Evolutionary conservation across 2,329 filamentous ascomycete species (phyloP), one percentile per base, ranked within the genome.

Genomic region (Dendryphion nanum): DNA sequence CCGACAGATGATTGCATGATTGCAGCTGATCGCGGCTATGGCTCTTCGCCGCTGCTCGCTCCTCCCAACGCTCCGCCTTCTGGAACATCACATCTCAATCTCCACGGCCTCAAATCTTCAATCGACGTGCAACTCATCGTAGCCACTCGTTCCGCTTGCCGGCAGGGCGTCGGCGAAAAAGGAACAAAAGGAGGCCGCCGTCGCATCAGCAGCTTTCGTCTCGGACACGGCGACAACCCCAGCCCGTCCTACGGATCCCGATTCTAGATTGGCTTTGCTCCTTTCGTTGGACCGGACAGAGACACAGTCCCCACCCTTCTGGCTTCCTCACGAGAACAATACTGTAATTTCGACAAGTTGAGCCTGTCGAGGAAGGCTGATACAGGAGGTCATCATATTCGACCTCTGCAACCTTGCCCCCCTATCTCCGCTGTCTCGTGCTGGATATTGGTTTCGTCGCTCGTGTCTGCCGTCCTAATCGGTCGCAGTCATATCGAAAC

Each of bases 231-330:
- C 40, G 33, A 48, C 40, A 26, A 18, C 33, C 30, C 44, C 43
- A 36, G 41, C 28, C 44, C 46, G 38, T 45, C 44, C 35, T 45
- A 50, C 50, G 50, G 50, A 51, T 43, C 46, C 56, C 53, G 50
- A 53, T 50, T 57, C 54, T 51, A 60, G 57, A 60, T 53, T 55
- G 51, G 45, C 38, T 46, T 44, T 53, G 48, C 47, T 44, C 51
- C 50, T 43, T 49, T 38, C 48, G 59, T 57, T 53, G 54, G 51
- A 60, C 54, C 47, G 44, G 43, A 50, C 26, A 50, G 40, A 50
- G 52, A 63, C 53, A 56, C 31, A 3, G 49, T 55, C 56, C 55
- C 55, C 54, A 58, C 57, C 50, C 38, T 48, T 47, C 55, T 50
- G 35, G 35, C 16, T 29, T 37, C 42, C 41, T 44, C 41, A 50